Evolutionary conservation across 1,139 yeast species (phyloP).

Genomic region (Geotrichum reessii): DNA sequence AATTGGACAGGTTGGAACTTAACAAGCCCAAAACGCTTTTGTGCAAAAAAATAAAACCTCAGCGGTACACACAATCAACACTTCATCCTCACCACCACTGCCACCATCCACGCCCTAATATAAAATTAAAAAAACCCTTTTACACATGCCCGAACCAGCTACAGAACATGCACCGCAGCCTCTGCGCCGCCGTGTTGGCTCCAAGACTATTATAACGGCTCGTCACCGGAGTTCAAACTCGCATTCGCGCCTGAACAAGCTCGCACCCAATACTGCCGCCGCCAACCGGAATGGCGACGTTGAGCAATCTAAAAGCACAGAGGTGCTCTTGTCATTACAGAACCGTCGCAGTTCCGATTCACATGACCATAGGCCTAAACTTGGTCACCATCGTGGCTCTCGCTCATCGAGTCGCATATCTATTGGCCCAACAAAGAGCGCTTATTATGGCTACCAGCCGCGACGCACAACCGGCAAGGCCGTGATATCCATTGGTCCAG

Average conservation of each 20-base stretch:
- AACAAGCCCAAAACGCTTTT: background rate
- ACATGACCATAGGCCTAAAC: background rate
- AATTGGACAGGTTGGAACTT: background rate
- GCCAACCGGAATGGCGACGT: background rate
- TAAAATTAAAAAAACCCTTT: background rate
- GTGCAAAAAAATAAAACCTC: background rate
- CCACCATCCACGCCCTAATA: background rate
- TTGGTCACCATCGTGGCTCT: background rate
- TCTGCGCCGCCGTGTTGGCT: slow-evolving; percentile 5
- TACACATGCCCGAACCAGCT: slow-evolving; percentile 11
- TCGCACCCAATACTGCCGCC: background rate
- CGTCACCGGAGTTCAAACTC: slow-evolving; percentile 12
- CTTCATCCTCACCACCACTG: background rate
- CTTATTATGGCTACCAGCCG: slow-evolving; percentile 1
- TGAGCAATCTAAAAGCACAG: slow-evolving; percentile 11
- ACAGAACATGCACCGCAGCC: slow-evolving; percentile 1
- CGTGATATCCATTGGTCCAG: slow-evolving; percentile 13
- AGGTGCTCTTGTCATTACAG: slow-evolving; percentile 3
- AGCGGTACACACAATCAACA: background rate
- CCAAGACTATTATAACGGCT: slow-evolving; percentile 7
- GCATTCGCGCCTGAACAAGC: slow-evolving; percentile 14
- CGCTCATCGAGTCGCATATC: background rate
- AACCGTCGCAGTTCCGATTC: background rate
- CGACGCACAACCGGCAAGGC: slow-evolving; percentile 9
- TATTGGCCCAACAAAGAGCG: background rate